phyloP scores from a whole-genome alignment of 1,284 basidiomycete species.

The Rugiboletus extremiorientalis region DNA sequence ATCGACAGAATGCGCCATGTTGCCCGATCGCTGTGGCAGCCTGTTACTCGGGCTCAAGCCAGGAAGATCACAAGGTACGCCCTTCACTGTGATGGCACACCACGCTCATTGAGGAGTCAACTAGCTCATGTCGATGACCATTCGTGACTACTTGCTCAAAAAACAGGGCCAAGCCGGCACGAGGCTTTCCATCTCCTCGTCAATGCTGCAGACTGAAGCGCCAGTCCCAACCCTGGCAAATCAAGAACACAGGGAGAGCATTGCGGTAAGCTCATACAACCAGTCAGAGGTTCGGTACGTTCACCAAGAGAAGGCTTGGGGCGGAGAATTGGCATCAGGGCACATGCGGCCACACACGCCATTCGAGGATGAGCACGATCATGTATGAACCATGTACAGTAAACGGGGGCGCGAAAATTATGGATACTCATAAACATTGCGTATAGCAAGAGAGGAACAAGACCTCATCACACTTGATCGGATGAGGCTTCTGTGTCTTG shows the following conservation, averaged over 20 bases:
- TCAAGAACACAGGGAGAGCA: constrained; percentile 33
- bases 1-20: constrained; percentile 67
- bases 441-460: no score
- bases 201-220: constrained; percentile 30
- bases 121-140: constrained; percentile 62
- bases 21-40: constrained; percentile 79
- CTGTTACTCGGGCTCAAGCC: constrained; percentile 78
- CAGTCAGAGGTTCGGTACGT: constrained; percentile 33
- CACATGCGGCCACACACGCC: constrained; percentile 28
- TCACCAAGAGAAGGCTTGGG: constrained; percentile 34
- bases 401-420: constrained; percentile 1
- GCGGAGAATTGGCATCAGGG: constrained; percentile 27
- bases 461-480: constrained; percentile 31
- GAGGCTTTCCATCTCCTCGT: constrained; percentile 27
- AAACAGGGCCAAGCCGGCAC: constrained; percentile 40
- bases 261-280: constrained; percentile 34
- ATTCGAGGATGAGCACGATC: constrained; percentile 34
- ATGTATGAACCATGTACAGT: constrained; percentile 23
- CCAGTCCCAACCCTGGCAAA: constrained; percentile 34
- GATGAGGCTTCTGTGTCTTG: constrained; percentile 22
- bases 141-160: constrained; percentile 71
- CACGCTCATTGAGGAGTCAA: constrained; percentile 5
- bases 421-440: background rate
- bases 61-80: constrained; percentile 75
- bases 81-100: background rate